These are phyloP conservation scores for Scutellaria barbata DNA, from an alignment of 257 asterid species.

Conservation along the genomic window DNA sequence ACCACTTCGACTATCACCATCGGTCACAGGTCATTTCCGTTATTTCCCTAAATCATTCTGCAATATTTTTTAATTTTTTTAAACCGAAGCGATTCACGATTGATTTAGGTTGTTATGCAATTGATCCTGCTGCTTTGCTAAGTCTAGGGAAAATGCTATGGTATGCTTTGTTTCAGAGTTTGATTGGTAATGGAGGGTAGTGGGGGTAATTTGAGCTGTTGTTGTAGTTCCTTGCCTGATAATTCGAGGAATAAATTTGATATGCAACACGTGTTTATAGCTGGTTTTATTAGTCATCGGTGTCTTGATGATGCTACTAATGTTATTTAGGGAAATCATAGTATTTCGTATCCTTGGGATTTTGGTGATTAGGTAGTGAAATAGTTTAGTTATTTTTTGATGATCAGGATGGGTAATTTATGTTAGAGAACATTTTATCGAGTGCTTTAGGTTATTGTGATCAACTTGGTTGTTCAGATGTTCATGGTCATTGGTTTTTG, in stretches of 20 bases:
- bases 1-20: conserved; percentile 35
- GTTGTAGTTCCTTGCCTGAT: not conserved
- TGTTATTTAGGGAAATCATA: not conserved
- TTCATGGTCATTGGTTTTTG: conserved; percentile 17
- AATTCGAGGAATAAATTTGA: conserved; percentile 16
- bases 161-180: conserved; percentile 21
- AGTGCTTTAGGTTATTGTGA: not conserved
- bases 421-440: not conserved
- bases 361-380: conserved; percentile 27
- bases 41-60: conserved; percentile 17
- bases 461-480: conserved; percentile 23
- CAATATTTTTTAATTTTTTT: not conserved
- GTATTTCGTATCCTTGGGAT: not conserved
- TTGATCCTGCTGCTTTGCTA: conserved; percentile 24
- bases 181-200: conserved; percentile 29
- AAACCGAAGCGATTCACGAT: conserved; percentile 1
- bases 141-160: conserved; percentile 28
- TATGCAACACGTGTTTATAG: not conserved
- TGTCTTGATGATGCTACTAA: conserved; percentile 7
- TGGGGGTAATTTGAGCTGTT: conserved; percentile 29
- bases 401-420: not conserved
- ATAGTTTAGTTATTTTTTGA: not conserved
- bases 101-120: conserved; percentile 30
- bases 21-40: conserved; percentile 70
- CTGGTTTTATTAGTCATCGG: conserved; percentile 3